Conservation (phyloP, 176 grass and related monocot genomes). For the Oryza australiensis region DNA sequence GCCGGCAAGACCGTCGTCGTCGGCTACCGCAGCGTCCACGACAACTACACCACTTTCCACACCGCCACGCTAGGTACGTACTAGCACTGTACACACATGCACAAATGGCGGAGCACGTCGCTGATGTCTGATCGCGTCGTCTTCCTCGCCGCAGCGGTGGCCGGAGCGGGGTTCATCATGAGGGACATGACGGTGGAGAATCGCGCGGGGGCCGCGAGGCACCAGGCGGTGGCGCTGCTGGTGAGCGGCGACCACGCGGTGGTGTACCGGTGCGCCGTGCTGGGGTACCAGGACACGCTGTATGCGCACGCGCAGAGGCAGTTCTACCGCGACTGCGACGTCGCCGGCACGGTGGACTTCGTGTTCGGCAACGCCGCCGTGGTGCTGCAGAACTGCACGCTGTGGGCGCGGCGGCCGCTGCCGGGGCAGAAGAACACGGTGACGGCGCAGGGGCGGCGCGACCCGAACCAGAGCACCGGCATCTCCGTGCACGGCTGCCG, state of each 20-base stretch:
- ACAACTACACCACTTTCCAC: conserved; percentile 53
- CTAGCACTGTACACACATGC: background rate
- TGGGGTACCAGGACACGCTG: conserved; percentile 65
- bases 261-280: conserved; percentile 58
- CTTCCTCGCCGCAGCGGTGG: conserved; percentile 21
- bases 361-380: conserved; percentile 74
- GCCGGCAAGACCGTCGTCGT: conserved; percentile 35
- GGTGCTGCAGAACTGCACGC: conserved; percentile 77
- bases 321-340: conserved; percentile 66
- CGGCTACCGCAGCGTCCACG: conserved; percentile 38
- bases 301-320: conserved; percentile 69
- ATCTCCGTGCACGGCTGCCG: conserved; percentile 62
- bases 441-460: conserved; percentile 53
- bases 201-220: conserved; percentile 22
- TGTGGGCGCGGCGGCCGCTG: conserved; percentile 55
- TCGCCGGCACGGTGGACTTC: conserved; percentile 69
- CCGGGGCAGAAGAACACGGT: conserved; percentile 62
- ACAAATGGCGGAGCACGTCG: background rate
- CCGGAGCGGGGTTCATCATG: conserved; percentile 53
- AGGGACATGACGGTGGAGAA: conserved; percentile 71
- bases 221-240: background rate
- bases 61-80: conserved; percentile 58
- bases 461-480: conserved; percentile 75
- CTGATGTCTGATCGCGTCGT: background rate
- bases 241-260: conserved; percentile 64